phyloP scores from a whole-genome alignment of 257 asterid genomes.

The Coffea canephora region DNA sequence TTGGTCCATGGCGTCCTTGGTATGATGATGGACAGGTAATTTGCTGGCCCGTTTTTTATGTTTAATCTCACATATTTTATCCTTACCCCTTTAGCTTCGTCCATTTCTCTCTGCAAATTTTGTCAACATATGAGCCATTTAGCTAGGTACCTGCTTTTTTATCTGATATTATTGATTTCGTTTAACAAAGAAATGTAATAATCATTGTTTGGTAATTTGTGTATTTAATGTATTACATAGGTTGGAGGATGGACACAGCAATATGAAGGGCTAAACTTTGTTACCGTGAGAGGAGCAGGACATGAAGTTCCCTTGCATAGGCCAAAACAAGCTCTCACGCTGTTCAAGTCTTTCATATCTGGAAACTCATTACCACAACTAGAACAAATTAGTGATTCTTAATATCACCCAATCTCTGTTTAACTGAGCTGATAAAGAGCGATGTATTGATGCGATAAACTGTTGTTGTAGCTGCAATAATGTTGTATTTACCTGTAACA shows the following conservation, averaged over 20 bases:
- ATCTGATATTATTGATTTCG: neutral
- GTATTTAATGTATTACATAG: conserved; percentile 32
- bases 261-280: conserved; percentile 73
- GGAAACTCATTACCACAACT: conserved; percentile 63
- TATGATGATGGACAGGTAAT: conserved; percentile 85
- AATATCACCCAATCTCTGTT: neutral
- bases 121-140: neutral
- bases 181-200: neutral
- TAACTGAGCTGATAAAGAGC: neutral
- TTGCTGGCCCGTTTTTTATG: neutral
- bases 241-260: conserved; percentile 96
- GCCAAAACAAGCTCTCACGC: conserved; percentile 76
- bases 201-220: neutral
- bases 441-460: neutral
- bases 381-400: conserved; percentile 37
- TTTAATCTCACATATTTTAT: neutral
- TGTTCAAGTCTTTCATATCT: conserved; percentile 54
- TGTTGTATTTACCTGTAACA: neutral
- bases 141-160: neutral
- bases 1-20: conserved; percentile 84
- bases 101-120: neutral
- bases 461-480: neutral
- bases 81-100: neutral
- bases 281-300: conserved; percentile 88
- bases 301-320: conserved; percentile 84